Evolutionary conservation across 1,284 basidiomycete genomes (phyloP).

Genomic region (Sporisorium reilianum): DNA sequence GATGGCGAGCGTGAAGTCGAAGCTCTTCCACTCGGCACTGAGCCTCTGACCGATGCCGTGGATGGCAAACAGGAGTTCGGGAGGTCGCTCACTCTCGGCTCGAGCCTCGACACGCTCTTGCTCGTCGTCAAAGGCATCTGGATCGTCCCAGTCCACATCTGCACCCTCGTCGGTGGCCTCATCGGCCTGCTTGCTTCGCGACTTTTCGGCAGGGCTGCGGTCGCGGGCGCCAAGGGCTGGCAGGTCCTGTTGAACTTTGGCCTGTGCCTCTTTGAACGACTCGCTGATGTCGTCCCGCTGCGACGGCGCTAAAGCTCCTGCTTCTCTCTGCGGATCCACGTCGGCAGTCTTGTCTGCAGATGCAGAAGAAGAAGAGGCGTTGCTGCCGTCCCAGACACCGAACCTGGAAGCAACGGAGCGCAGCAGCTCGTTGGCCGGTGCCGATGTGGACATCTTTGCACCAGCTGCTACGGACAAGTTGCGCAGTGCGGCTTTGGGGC

Average conservation of each 20-base stretch:
- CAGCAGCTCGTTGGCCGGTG: conserved; percentile 48
- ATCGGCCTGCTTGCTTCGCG: conserved; percentile 7
- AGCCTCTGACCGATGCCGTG: conserved; percentile 66
- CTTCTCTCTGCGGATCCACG: conserved; percentile 16
- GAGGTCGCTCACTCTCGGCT: conserved; percentile 34
- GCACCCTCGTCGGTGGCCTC: conserved; percentile 12
- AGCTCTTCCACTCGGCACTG: conserved; percentile 55
- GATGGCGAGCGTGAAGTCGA: conserved; percentile 54
- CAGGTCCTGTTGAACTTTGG: conserved; percentile 32
- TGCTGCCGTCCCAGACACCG: conserved; percentile 30
- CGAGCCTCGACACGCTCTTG: conserved; percentile 33
- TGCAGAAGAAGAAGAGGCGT: conserved; percentile 8
- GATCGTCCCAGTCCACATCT: conserved; percentile 44
- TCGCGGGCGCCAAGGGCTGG: conserved; percentile 14
- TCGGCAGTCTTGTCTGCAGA: conserved; percentile 16
- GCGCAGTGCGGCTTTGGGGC: conserved; percentile 29
- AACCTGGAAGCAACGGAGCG: conserved; percentile 46
- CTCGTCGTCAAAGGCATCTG: conserved; percentile 49
- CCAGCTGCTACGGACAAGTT: conserved; percentile 38
- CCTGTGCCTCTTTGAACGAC: conserved; percentile 54
- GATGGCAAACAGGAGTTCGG: conserved; percentile 45
- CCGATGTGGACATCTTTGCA: conserved; percentile 25
- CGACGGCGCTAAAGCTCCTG: conserved; percentile 24
- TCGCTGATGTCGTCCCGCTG: conserved; percentile 41
- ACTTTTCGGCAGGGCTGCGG: not conserved